These are phyloP conservation scores for Mesotaenium endlicherianum DNA, from an alignment of 139 green algal species.

Conservation along the genomic window DNA sequence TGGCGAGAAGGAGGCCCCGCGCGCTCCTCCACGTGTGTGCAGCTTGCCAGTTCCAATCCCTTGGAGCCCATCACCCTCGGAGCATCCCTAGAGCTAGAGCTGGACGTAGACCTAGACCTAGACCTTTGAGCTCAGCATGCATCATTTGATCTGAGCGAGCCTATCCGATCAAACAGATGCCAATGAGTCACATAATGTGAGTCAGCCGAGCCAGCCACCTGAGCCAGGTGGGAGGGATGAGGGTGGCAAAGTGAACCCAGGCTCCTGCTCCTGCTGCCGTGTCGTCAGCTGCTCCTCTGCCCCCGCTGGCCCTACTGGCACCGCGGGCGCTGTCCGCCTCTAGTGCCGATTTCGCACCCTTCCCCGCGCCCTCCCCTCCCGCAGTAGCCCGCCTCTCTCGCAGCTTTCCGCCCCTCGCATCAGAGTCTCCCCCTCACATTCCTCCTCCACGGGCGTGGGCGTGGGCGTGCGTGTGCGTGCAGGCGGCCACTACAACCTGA, in stretches of 20 bases:
- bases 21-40: no score
- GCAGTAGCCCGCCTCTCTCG: not conserved
- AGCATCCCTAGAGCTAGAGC: no score
- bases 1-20: no score
- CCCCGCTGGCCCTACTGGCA: not conserved
- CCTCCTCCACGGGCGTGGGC: not conserved
- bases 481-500: not conserved
- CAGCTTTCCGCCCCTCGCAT: not conserved
- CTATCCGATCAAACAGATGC: no score
- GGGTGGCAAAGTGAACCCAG: not conserved
- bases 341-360: not conserved
- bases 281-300: no score
- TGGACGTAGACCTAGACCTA: not conserved
- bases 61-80: no score
- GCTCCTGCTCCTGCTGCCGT: not conserved
- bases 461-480: not conserved
- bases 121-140: not conserved
- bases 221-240: not conserved
- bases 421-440: not conserved
- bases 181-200: no score
- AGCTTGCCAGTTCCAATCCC: no score
- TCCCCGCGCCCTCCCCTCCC: not conserved
- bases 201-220: no score
- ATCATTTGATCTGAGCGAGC: no score
- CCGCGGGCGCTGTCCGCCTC: not conserved